Conservation (phyloP, 2,329 filamentous ascomycete species). For the Fusarium avenaceum region DNA sequence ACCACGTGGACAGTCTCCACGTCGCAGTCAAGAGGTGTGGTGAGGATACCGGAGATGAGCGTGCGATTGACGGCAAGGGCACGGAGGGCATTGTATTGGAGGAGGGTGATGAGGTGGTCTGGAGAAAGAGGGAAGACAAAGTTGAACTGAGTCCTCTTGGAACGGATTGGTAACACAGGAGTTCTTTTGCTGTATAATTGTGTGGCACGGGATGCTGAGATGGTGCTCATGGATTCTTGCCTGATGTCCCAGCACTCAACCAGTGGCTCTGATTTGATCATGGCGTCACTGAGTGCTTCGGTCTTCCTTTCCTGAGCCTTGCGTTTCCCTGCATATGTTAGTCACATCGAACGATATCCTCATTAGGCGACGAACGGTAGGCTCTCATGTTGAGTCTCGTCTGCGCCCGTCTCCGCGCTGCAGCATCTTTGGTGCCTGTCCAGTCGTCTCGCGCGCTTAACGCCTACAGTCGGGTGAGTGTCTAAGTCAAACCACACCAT, state of each 20-base stretch:
- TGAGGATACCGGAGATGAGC: slow-evolving; percentile 18
- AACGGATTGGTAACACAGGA: not conserved
- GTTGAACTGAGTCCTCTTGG: not conserved
- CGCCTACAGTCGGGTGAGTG: slow-evolving; percentile 51
- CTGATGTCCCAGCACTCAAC: slow-evolving; percentile 28
- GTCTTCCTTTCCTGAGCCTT: slow-evolving; percentile 16
- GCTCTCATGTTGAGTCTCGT: slow-evolving; percentile 62
- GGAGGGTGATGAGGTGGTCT: slow-evolving; percentile 33
- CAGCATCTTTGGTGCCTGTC: slow-evolving; percentile 60
- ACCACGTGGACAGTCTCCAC: slow-evolving; percentile 19
- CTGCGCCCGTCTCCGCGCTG: slow-evolving; percentile 58
- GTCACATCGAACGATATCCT: accelerated
- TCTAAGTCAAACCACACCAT: not conserved
- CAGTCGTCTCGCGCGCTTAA: slow-evolving; percentile 59
- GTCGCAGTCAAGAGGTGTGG: slow-evolving; percentile 24
- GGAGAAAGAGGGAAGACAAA: slow-evolving; percentile 15
- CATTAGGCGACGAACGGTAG: slow-evolving; percentile 42
- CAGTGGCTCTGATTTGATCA: slow-evolving; percentile 2
- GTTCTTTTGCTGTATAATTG: slow-evolving; percentile 1
- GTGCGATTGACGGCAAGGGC: slow-evolving; percentile 27
- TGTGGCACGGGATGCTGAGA: slow-evolving; percentile 3
- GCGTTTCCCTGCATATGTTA: slow-evolving; percentile 22
- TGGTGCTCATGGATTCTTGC: not conserved
- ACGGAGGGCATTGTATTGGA: slow-evolving; percentile 33
- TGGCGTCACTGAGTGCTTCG: not conserved